Evolutionary conservation across 192 early-diverging fungal species (phyloP), one percentile per base, ranked within the genome.

Genomic region (Dispira parvispora): DNA sequence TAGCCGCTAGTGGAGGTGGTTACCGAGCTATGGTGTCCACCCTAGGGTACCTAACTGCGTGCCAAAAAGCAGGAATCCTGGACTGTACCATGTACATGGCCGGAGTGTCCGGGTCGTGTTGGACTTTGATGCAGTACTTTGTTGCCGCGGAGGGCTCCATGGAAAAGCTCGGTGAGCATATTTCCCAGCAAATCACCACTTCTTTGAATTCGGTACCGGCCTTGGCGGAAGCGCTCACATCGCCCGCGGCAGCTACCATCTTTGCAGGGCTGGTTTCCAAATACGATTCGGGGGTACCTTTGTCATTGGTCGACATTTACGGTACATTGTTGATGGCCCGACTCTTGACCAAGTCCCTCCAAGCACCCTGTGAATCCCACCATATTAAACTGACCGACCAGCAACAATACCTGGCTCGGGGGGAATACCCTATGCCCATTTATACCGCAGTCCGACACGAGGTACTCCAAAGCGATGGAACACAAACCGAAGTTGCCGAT

Each of bases 1-100:
- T 86, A 64, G 85, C 84, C n/a, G 83, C 81, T 25, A 85, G 84
- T 63, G 89, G 89, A 32, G 89, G 89, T 13, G 89, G 89, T 1
- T 88, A 82, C 68, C 81, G 88, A 8, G 88, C 89, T 9, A 92
- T 92, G 89, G 66, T 90, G 43, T 80, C 82, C 11, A 82, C 78
- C 18, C 64, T 79, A 14, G 87, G 88, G 11, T 89, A 83, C 61
- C 67, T 87, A 56, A 76, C 75, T 3, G 84, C 77, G 0, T 80
- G 86, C 70, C 67, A 87, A 25, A 69, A 84, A 14, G 68, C 80
- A 6, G 88, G 87, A 32, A 44, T 84, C 11, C 75, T 77, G 16
- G 85, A 88, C 56, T 86, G 83, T 62, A 67, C 80, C 6, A 86
- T 78, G 67, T 92, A 90, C 63, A 71, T 84, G 42, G 77, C 87